These are phyloP conservation scores for Malania oleifera DNA, from an alignment of 164 flowering plant species.

Conservation along the genomic window DNA sequence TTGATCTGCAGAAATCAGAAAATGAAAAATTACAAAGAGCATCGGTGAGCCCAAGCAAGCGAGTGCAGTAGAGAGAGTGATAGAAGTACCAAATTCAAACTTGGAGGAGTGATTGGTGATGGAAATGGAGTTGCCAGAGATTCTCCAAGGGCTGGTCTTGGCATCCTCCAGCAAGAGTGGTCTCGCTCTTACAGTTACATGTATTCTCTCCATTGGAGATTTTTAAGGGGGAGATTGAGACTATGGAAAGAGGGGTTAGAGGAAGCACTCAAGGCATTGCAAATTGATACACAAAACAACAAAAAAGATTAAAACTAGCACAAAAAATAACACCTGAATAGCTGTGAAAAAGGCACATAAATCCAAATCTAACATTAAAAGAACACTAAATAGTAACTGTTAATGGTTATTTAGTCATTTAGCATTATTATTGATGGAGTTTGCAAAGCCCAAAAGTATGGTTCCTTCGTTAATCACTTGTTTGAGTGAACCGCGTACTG, in stretches of 20 bases:
- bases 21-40: background rate
- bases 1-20: conserved; percentile 35
- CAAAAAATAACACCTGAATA: too few species aligned
- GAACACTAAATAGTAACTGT: too few species aligned
- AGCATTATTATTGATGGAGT: too few species aligned
- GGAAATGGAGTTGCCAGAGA: conserved; percentile 66
- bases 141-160: conserved; percentile 70
- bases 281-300: too few species aligned
- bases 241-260: background rate
- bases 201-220: conserved; percentile 76
- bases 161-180: conserved; percentile 81
- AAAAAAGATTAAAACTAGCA: too few species aligned
- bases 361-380: too few species aligned
- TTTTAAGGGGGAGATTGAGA: background rate
- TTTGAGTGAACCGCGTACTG: too few species aligned
- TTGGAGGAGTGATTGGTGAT: conserved; percentile 45
- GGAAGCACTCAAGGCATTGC: background rate
- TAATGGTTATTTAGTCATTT: too few species aligned
- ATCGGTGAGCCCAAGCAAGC: background rate
- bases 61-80: conserved; percentile 2
- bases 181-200: conserved; percentile 70
- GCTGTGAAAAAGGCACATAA: too few species aligned
- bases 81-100: conserved; percentile 71
- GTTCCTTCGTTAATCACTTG: too few species aligned
- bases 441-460: too few species aligned